phyloP scores from a whole-genome alignment of 2,329 filamentous ascomycete species.

The Penicillium sp. region DNA sequence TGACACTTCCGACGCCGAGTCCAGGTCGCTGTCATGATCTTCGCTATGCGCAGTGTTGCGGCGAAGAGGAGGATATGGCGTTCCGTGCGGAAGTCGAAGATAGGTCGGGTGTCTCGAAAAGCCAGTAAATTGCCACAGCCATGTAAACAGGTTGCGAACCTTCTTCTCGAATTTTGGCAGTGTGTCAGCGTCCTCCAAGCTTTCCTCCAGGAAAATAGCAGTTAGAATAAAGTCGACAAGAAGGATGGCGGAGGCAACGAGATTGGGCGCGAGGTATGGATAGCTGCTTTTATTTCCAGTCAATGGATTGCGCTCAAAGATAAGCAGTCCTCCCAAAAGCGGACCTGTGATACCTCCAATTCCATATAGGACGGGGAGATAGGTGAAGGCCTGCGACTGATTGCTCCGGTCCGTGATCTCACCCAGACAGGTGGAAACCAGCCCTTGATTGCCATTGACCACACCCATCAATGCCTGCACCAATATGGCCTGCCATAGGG shows the following conservation, averaged over 20 bases:
- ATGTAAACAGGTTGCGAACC: constrained; percentile 66
- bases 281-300: constrained; percentile 63
- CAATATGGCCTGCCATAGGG: constrained; percentile 80
- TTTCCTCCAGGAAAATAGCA: constrained; percentile 85
- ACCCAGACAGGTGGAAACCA: constrained; percentile 90
- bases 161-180: constrained; percentile 66
- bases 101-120: constrained; percentile 64
- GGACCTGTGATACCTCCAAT: constrained; percentile 92
- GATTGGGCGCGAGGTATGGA: constrained; percentile 84
- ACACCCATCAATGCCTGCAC: constrained; percentile 91
- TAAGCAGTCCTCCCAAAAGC: constrained; percentile 83
- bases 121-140: constrained; percentile 73
- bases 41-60: constrained; percentile 33
- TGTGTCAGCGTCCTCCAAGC: constrained; percentile 69
- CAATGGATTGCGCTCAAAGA: constrained; percentile 67
- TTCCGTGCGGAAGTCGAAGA: constrained; percentile 47
- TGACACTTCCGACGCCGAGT: constrained; percentile 51
- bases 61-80: constrained; percentile 39
- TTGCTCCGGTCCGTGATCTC: constrained; percentile 96
- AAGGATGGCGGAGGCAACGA: constrained; percentile 76
- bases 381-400: constrained; percentile 91
- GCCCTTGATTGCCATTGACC: constrained; percentile 92
- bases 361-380: constrained; percentile 94
- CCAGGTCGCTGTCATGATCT: constrained; percentile 52
- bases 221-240: constrained; percentile 74